Conservation (phyloP, 106 monocot genomes). For the Apostasia shenzhenica region DNA sequence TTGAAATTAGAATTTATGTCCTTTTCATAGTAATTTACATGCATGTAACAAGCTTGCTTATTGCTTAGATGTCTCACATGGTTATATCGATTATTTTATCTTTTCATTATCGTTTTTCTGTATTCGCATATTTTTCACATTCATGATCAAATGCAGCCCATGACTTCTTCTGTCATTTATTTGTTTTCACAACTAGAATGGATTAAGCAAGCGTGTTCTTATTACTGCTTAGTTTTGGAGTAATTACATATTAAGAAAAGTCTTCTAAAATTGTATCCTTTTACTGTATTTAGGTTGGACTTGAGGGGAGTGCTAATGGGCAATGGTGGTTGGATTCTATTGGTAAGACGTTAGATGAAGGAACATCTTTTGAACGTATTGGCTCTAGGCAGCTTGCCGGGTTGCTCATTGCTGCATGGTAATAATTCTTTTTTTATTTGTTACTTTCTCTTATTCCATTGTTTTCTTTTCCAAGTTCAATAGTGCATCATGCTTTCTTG, state of each 20-base stretch:
- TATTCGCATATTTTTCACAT: too few species aligned
- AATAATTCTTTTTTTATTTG: constrained; percentile 4
- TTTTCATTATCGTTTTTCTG: too few species aligned
- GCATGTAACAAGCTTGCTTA: too few species aligned
- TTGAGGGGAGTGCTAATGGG: constrained; percentile 70
- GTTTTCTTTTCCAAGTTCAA: background rate
- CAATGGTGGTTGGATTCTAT: constrained; percentile 75
- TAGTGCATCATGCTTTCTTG: background rate
- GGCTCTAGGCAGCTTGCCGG: constrained; percentile 76
- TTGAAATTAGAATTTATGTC: too few species aligned
- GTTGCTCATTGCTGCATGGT: constrained; percentile 65
- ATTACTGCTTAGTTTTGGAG: background rate
- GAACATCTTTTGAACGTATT: constrained; percentile 56
- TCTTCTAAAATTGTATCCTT: background rate
- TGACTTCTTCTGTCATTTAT: too few species aligned
- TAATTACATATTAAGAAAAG: too few species aligned
- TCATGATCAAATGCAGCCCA: too few species aligned
- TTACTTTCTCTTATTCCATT: background rate
- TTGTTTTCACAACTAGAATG: too few species aligned
- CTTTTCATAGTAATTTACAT: too few species aligned
- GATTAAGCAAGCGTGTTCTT: too few species aligned
- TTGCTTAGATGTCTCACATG: too few species aligned
- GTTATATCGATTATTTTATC: too few species aligned
- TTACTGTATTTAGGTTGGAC: constrained; percentile 50
- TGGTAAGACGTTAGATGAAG: constrained; percentile 62